A percentile compares a stretch with the other conserved stretches of the same genome.
phyloP scores from a whole-genome alignment of 2,329 filamentous ascomycete species.

The Atkinsonella texensis region DNA sequence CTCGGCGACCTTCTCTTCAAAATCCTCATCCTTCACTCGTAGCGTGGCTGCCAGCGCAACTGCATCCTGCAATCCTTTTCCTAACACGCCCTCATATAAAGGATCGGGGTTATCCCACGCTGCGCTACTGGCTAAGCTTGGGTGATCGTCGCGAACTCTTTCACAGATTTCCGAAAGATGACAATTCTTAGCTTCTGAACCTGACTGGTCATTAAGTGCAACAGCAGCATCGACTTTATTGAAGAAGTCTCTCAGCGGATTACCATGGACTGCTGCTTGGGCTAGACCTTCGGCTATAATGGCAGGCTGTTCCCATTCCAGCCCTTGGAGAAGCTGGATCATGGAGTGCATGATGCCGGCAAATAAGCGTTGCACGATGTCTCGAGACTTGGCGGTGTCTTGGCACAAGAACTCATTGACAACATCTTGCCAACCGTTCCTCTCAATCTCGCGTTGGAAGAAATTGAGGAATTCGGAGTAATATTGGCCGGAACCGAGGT shows the following conservation, averaged over 20 bases:
- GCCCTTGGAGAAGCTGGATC: slow-evolving; percentile 74
- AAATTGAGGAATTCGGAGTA: slow-evolving; percentile 68
- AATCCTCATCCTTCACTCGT: slow-evolving; percentile 39
- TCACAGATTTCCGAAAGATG: slow-evolving; percentile 44
- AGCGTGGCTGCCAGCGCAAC: slow-evolving; percentile 47
- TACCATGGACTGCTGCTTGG: slow-evolving; percentile 58
- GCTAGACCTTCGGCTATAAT: slow-evolving; percentile 72
- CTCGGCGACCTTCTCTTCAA: slow-evolving; percentile 41
- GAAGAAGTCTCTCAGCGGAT: slow-evolving; percentile 44
- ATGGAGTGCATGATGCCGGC: slow-evolving; percentile 64
- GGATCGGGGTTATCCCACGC: slow-evolving; percentile 44
- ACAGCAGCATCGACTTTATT: slow-evolving; percentile 37
- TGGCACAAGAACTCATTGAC: slow-evolving; percentile 59
- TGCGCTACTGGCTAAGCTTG: slow-evolving; percentile 42
- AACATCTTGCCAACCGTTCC: slow-evolving; percentile 45
- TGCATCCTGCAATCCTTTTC: slow-evolving; percentile 51
- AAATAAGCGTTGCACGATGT: slow-evolving; percentile 57
- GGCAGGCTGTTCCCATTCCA: slow-evolving; percentile 73
- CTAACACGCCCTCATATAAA: slow-evolving; percentile 56
- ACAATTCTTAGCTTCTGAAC: slow-evolving; percentile 9
- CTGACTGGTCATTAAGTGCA: slow-evolving; percentile 12
- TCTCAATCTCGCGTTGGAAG: slow-evolving; percentile 62
- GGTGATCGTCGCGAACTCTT: slow-evolving; percentile 37
- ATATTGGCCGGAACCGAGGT: slow-evolving; percentile 47
- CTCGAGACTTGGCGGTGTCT: slow-evolving; percentile 50